Conservation (phyloP, 768 basidiomycete species). For the Collybia sp. region DNA sequence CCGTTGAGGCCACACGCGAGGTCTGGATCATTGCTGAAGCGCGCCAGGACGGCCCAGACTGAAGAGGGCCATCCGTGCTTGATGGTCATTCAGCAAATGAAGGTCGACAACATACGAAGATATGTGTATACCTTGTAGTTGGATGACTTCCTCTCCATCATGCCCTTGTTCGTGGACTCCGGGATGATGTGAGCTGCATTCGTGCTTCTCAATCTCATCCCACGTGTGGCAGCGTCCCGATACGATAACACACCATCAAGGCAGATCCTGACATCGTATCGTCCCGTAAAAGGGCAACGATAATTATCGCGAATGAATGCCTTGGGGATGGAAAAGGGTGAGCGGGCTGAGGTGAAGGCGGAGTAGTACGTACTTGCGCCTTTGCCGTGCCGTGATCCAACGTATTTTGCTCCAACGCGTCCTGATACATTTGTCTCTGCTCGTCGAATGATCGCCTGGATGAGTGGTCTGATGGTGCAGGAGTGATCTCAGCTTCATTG, state of each 20-base stretch:
- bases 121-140: not conserved
- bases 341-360: not conserved
- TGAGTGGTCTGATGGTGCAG: not conserved
- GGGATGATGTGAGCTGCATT: not conserved
- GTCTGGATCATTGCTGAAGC: not conserved
- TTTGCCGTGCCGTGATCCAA: not conserved
- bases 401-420: not conserved
- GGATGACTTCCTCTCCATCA: not conserved
- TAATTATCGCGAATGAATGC: not conserved
- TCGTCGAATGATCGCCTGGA: not conserved
- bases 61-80: not conserved
- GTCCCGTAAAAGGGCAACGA: not conserved
- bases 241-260: not conserved
- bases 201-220: not conserved
- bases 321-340: not conserved
- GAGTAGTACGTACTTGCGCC: not conserved
- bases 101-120: not conserved
- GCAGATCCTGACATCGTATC: not conserved
- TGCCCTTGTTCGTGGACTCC: not conserved
- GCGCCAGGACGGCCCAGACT: not conserved
- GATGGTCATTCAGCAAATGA: not conserved
- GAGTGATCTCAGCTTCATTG: not conserved
- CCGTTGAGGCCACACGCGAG: not conserved
- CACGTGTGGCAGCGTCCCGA: not conserved
- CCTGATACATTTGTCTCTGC: not conserved